Conservation (phyloP, 768 basidiomycete species). For the Clavulina sp. region DNA sequence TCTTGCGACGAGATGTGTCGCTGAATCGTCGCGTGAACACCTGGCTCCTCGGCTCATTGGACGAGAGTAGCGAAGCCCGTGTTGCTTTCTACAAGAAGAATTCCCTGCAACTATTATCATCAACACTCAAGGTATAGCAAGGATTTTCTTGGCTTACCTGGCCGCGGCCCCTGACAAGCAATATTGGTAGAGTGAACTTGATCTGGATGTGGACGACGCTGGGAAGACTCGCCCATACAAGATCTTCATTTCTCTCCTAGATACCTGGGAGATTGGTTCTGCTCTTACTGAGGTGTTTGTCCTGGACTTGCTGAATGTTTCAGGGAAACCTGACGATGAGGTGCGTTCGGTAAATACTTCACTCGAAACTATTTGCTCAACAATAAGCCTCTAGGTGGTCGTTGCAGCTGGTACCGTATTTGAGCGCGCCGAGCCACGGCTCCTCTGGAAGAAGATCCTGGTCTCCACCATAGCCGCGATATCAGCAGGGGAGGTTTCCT, state of each 20-base stretch:
- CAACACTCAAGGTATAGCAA: constrained; percentile 43
- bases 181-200: constrained; percentile 51
- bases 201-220: constrained; percentile 49
- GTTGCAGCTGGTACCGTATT: constrained; percentile 80
- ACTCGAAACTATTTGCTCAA: constrained; percentile 26
- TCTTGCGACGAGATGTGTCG: constrained; percentile 81
- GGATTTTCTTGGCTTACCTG: background rate
- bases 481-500: background rate
- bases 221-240: constrained; percentile 79
- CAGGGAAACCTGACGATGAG: constrained; percentile 7
- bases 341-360: constrained; percentile 9
- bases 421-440: constrained; percentile 79
- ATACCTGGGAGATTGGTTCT: constrained; percentile 93
- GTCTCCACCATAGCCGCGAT: constrained; percentile 7
- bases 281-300: constrained; percentile 61
- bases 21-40: constrained; percentile 83
- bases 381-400: constrained; percentile 29
- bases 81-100: constrained; percentile 48
- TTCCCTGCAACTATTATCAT: constrained; percentile 50
- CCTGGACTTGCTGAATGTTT: constrained; percentile 65
- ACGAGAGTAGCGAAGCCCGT: constrained; percentile 62
- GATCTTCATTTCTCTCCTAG: constrained; percentile 83
- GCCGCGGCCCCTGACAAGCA: background rate
- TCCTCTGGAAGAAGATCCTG: constrained; percentile 71
- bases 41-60: constrained; percentile 68